Percentiles rank a stretch among this genome's conserved stretches.
Conservation (phyloP, 2,329 filamentous ascomycete genomes). For the Blastomyces parvus region DNA sequence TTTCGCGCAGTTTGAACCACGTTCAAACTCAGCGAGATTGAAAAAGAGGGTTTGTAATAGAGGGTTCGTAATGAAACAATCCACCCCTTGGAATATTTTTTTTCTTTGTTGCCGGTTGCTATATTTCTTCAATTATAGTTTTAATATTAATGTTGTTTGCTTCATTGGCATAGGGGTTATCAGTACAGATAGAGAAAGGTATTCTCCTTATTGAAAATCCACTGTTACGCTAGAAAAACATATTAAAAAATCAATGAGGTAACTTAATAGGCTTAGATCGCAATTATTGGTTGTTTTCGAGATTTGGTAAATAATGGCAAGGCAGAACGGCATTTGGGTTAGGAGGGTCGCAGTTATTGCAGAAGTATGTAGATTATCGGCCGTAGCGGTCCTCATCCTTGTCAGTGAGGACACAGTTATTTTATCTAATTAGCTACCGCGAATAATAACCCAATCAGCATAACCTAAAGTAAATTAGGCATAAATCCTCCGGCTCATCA, state of each 20-base stretch:
- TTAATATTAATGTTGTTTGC: background rate
- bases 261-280: background rate
- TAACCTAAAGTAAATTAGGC: conserved; percentile 11
- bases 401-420: background rate
- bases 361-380: background rate
- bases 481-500: conserved; percentile 26
- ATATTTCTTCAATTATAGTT: background rate
- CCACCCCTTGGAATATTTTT: background rate
- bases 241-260: background rate
- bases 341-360: background rate
- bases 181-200: background rate
- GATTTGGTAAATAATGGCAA: background rate
- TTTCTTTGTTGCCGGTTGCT: background rate
- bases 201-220: background rate
- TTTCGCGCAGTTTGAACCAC: background rate
- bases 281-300: background rate
- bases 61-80: background rate
- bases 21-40: background rate
- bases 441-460: background rate
- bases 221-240: background rate
- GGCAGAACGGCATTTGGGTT: background rate
- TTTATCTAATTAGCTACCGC: background rate
- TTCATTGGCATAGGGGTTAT: too few species aligned
- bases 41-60: background rate
- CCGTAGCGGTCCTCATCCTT: background rate